phyloP scores from a whole-genome alignment of 192 early-diverging fungal genomes.

The Neocallimastix lanati region DNA sequence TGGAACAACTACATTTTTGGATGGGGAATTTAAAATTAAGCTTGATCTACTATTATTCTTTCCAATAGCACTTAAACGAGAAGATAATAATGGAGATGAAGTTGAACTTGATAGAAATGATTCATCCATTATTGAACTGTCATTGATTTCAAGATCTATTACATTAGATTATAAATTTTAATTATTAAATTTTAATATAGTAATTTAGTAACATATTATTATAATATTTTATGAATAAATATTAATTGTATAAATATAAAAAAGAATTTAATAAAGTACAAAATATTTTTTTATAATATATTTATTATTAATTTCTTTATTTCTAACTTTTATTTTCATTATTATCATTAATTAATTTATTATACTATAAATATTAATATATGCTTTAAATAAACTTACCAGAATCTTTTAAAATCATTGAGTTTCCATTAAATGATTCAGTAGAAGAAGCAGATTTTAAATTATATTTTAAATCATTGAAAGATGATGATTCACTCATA shows the following conservation, averaged over 20 bases:
- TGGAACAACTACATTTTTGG: too few species aligned
- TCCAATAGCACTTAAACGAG: neutral
- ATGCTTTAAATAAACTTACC: neutral
- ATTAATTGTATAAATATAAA: too few species aligned
- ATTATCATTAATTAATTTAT: neutral
- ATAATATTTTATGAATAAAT: too few species aligned
- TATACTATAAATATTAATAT: too few species aligned
- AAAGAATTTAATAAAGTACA: too few species aligned
- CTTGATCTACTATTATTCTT: neutral
- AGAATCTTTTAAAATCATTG: neutral
- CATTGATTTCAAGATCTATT: neutral
- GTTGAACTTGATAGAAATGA: neutral
- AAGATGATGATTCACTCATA: neutral
- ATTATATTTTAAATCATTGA: neutral
- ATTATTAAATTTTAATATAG: too few species aligned
- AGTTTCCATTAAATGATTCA: neutral
- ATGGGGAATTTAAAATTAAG: too few species aligned
- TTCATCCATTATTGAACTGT: neutral
- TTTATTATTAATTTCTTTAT: too few species aligned
- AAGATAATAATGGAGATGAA: neutral
- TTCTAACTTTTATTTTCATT: too few species aligned
- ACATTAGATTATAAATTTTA: too few species aligned
- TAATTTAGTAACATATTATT: too few species aligned
- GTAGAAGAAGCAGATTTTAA: neutral
- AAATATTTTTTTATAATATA: too few species aligned